These are phyloP conservation scores for Debaryomyces sp. DNA, from an alignment of 1,139 yeast species.

Conservation along the genomic window DNA sequence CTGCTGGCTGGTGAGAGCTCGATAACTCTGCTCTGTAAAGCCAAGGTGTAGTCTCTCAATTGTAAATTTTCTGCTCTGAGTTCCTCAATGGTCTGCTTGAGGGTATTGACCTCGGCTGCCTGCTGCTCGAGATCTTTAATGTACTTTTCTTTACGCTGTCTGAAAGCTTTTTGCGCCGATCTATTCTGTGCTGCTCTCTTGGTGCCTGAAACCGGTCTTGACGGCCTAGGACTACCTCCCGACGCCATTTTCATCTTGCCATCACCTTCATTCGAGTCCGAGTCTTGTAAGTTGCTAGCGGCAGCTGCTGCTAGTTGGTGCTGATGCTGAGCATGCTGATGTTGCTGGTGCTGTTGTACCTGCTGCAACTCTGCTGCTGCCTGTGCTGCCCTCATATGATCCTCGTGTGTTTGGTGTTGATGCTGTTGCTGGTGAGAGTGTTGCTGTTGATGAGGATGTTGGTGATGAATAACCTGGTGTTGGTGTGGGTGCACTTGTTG, in stretches of 20 bases:
- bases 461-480: constrained; percentile 10
- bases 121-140: constrained; percentile 76
- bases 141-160: constrained; percentile 77
- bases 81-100: constrained; percentile 64
- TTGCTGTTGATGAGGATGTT: constrained; percentile 10
- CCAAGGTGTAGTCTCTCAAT: constrained; percentile 71
- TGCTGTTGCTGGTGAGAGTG: constrained; percentile 10
- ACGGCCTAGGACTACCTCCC: constrained; percentile 11
- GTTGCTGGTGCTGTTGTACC: constrained; percentile 14
- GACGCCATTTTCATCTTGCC: constrained; percentile 13
- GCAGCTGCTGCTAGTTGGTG: constrained; percentile 15
- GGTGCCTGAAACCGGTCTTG: constrained; percentile 57
- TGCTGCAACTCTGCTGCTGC: constrained; percentile 17
- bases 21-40: constrained; percentile 66
- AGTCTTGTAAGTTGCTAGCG: constrained; percentile 10
- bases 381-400: constrained; percentile 16
- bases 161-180: constrained; percentile 84
- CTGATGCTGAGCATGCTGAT: constrained; percentile 15
- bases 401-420: constrained; percentile 13
- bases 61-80: constrained; percentile 70
- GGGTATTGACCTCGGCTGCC: constrained; percentile 60
- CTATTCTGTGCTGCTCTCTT: constrained; percentile 90
- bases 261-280: constrained; percentile 8
- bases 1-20: constrained; percentile 36
- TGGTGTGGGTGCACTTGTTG: constrained; percentile 10